Base-by-base conservation (phyloP, 768 basidiomycete species). In the Cyclocybe cylindracea region DNA sequence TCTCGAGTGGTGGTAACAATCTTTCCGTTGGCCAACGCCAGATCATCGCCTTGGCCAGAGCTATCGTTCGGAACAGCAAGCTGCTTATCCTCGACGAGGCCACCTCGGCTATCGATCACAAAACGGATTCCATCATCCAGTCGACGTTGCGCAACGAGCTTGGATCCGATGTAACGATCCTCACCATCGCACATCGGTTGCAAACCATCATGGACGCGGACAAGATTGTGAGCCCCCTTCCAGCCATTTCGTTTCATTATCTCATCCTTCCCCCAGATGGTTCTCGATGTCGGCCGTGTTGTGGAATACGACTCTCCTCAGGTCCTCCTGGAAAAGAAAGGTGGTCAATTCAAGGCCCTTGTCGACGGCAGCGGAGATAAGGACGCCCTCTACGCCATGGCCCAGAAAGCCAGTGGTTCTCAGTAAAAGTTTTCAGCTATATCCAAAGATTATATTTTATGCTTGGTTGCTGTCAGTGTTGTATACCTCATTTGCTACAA, bases 1-100 rank as follows among this genome's bases (percentile, higher is more conserved):
- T 83, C 39, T 60, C 74, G 13, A 71, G 71, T 6, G 87, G 87
- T 7, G 89, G 89, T 6, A 66, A 75, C 14, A 91, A 91, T 63
- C 80, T 91, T 56, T 88, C 86, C 1, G 83, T 87, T 40, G 90
- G 90, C 14, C 88, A 91, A 61, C 68, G 88, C 10, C 89, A 93
- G 60, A 77, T 87, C 39, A 77, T 87, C 46, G 84, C 85, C 7
- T 72, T 87, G 58, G 85, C 85, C 5, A 73, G 85, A 34, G 85
- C 85, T 1, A 76, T 86, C 50, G 68, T 86, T 7, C 73, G 82
- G 18, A 70, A 76, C 37, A 84, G 79, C 65, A 77, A 82, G 42
- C 67, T 87, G 24, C 74, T 87, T 35, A 80, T 87, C 19, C 66
- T 86, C 33, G 84, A 84, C 62, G 85, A 86, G 67, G 76, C 75